Percentiles rank a stretch among this genome's conserved stretches.
These are phyloP conservation scores for Hymenotorrendiella dingleyae DNA, from an alignment of 2,329 filamentous ascomycete species.

Conservation along the genomic window DNA sequence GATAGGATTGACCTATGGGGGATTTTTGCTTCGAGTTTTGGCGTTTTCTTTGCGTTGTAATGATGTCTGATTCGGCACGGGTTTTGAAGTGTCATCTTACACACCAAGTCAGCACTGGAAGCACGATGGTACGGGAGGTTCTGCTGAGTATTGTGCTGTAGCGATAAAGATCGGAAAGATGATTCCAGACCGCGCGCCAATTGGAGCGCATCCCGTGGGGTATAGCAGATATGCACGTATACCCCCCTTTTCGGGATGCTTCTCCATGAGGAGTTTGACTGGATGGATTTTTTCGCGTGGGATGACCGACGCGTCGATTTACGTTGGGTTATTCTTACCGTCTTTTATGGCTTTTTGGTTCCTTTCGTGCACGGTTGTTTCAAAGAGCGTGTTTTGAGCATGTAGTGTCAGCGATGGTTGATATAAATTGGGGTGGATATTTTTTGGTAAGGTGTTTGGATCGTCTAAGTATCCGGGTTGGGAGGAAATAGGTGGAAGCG, in stretches of 20 bases:
- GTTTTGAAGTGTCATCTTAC: background rate
- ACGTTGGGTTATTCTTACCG: no score
- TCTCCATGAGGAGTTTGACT: background rate
- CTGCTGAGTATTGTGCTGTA: background rate
- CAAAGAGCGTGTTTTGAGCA: background rate
- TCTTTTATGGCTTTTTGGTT: no score
- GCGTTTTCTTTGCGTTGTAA: no score
- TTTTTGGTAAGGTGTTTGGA: no score
- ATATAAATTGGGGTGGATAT: background rate
- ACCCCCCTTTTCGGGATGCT: constrained; percentile 7
- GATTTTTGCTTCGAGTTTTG: no score
- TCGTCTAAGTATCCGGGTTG: no score
- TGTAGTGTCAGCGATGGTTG: background rate
- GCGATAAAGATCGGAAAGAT: background rate
- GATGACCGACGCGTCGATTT: background rate
- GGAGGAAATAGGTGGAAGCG: no score
- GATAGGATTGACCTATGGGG: no score
- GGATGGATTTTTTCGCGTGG: background rate
- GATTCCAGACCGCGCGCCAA: background rate
- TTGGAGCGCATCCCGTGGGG: background rate
- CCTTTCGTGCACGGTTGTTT: no score
- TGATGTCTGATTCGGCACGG: background rate
- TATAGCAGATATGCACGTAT: constrained; percentile 1
- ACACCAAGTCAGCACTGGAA: background rate
- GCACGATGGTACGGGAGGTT: background rate